phyloP scores from a whole-genome alignment of 2,329 filamentous ascomycete genomes.

The Cladophialophora exuberans region DNA sequence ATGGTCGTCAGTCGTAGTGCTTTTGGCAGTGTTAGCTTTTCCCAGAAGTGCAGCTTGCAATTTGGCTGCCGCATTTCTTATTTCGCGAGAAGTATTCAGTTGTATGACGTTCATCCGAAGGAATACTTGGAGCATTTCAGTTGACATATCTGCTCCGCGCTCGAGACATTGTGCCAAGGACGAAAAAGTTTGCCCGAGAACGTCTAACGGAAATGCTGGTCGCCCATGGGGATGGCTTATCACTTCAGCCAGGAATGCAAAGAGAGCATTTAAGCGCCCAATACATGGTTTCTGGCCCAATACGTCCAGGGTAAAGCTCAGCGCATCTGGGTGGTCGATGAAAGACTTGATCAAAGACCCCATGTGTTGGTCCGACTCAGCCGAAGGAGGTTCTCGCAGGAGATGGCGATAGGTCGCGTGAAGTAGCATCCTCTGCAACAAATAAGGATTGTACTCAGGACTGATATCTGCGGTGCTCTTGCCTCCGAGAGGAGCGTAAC shows the following conservation, averaged over 20 bases:
- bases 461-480: not conserved
- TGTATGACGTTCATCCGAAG: constrained; percentile 6
- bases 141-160: not conserved
- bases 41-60: constrained; percentile 18
- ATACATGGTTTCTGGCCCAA: constrained; percentile 6
- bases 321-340: constrained; percentile 7
- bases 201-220: not conserved
- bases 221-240: constrained; percentile 3
- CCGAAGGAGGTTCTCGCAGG: not conserved
- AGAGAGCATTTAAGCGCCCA: not conserved
- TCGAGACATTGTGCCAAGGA: constrained; percentile 14
- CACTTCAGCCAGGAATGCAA: constrained; percentile 10
- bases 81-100: constrained; percentile 10
- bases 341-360: not conserved
- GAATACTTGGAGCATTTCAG: not conserved
- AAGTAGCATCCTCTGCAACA: constrained; percentile 15
- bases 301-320: constrained; percentile 12
- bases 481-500: not conserved
- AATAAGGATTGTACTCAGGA: constrained; percentile 12
- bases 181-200: constrained; percentile 16
- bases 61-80: constrained; percentile 17
- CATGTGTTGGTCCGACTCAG: not conserved
- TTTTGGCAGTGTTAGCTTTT: not conserved
- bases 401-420: constrained; percentile 12
- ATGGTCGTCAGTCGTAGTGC: not conserved